Conservation (phyloP, 768 basidiomycete genomes). For the Sutorius australiensis region DNA sequence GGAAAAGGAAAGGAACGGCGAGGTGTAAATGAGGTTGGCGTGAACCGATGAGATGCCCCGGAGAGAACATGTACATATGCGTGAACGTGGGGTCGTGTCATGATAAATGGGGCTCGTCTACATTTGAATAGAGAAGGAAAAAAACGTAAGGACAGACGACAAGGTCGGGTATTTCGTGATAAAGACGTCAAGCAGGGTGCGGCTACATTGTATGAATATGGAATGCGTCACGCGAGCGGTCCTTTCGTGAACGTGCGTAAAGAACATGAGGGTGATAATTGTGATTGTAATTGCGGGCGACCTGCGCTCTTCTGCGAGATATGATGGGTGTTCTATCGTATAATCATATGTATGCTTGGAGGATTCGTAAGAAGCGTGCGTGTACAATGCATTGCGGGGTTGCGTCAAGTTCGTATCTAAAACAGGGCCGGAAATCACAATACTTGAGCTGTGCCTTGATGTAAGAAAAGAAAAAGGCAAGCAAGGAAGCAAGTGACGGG, state of each 20-base stretch:
- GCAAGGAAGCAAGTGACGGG: constrained; percentile 5
- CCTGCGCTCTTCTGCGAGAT: constrained; percentile 9
- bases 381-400: constrained; percentile 28
- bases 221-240: constrained; percentile 1
- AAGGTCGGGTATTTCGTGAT: constrained; percentile 16
- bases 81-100: too few species aligned
- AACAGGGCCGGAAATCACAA: background rate
- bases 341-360: constrained; percentile 22
- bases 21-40: background rate
- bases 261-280: constrained; percentile 7
- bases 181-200: background rate
- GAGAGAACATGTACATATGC: too few species aligned
- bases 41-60: too few species aligned
- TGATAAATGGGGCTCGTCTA: background rate
- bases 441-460: background rate
- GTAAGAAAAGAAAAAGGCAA: constrained; percentile 3
- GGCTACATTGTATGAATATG: constrained; percentile 11
- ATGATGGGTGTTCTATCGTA: constrained; percentile 23
- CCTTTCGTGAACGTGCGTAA: constrained; percentile 18
- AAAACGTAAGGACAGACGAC: constrained; percentile 15
- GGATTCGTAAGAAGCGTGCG: constrained; percentile 18
- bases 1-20: background rate
- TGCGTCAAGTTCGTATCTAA: constrained; percentile 25
- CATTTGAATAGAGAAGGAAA: background rate
- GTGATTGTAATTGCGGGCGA: background rate